Base-by-base conservation (phyloP, 179 eudicot genomes). In the Spergularia azorica region DNA sequence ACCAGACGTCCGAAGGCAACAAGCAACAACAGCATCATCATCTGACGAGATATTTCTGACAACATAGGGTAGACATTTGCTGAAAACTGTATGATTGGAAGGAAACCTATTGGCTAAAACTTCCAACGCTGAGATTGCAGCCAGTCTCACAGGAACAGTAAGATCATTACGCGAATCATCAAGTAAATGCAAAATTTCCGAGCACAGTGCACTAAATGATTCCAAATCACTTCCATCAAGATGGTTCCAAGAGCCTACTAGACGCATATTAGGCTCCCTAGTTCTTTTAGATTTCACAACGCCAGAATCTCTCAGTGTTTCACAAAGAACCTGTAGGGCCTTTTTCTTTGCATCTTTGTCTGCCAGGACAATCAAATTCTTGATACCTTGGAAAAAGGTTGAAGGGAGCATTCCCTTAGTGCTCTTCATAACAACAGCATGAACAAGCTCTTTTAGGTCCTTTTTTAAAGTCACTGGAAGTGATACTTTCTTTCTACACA, bases 291-390 rank as follows among this genome's bases (percentile, higher is more conserved):
- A 65, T 69, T 71, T 77, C 41, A 65, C 63, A 20, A 69, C 60
- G 58, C 82, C 84, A 36, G 56, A 69, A 39, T 87, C 92, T 86
- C 88, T 90, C 79, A 89, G 76, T 67, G 89, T 81, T 82, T 91
- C 92, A 80, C 89, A 91, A 58, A 95, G 79, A 80, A 93, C 80
- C 76, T 88, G 90, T 55, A 95, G 95, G 74, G 94, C 91, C 87
- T 95, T 95, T 73, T 87, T 91, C 83, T 71, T 88, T 75, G 87
- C 87, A 75, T 73, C 81, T 66, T 63, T 85, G 73, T 90, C 91
- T 63, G 74, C 78, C 74, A 89, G 87, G 39, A 80, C 79, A 71
- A 93, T 80, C 82, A 95, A 84, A 63, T 79, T 83, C 67, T 75
- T 84, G 43, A 89, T 85, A 68, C 85, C 87, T 69, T 67, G 73